A percentile compares a stretch with the other conserved stretches of the same genome.
These are phyloP conservation scores for Cladophialophora yegresii DNA, from an alignment of 2,329 filamentous ascomycete genomes.

Conservation along the genomic window DNA sequence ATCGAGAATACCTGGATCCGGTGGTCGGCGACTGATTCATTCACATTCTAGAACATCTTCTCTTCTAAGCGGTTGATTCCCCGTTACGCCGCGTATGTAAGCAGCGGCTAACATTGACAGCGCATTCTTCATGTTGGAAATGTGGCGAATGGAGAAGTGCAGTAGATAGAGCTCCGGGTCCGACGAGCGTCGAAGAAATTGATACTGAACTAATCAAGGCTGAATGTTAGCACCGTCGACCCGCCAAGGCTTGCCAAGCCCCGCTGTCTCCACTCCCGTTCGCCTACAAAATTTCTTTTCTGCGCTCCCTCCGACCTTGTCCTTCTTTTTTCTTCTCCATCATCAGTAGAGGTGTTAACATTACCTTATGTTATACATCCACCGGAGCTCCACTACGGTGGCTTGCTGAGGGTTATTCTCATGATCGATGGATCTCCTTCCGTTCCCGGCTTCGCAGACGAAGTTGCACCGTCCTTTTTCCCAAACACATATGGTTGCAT, in stretches of 20 bases:
- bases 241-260: background rate
- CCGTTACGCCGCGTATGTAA: background rate
- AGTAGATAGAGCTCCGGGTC: too few species aligned
- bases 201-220: background rate
- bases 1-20: background rate
- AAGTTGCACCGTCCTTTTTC: slow-evolving; percentile 48
- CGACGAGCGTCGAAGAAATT: background rate
- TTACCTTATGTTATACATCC: slow-evolving; percentile 51
- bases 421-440: slow-evolving; percentile 51
- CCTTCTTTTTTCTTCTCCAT: slow-evolving; percentile 46
- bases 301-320: slow-evolving; percentile 34
- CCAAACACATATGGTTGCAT: slow-evolving; percentile 45
- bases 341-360: slow-evolving; percentile 57
- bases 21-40: background rate
- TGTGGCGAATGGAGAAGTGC: background rate
- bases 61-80: background rate
- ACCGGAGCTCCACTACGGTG: slow-evolving; percentile 52
- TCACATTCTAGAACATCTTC: background rate
- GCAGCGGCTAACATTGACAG: background rate
- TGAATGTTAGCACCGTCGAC: background rate
- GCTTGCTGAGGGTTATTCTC: slow-evolving; percentile 55
- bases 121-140: background rate
- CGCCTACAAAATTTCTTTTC: slow-evolving; percentile 20
- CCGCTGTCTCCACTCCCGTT: background rate
- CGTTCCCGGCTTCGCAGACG: slow-evolving; percentile 54